phyloP scores from a whole-genome alignment of 306 rosid species.

The Cucurbita argyrosperma region DNA sequence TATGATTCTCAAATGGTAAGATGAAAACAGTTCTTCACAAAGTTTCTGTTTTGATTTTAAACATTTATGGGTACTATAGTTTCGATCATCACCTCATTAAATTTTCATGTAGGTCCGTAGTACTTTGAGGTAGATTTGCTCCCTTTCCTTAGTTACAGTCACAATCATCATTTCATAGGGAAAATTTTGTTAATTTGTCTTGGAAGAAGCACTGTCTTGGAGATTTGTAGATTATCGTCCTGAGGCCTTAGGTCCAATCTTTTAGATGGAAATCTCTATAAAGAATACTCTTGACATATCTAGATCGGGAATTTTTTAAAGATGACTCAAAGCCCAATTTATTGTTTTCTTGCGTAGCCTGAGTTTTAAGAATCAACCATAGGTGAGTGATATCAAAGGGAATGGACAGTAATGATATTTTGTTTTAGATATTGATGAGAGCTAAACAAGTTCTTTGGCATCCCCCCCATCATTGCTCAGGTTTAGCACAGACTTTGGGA shows the following conservation, averaged over 20 bases:
- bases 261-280: neutral
- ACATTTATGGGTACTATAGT: neutral
- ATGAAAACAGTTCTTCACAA: neutral
- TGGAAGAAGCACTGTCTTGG: neutral
- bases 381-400: neutral
- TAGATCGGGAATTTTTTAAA: neutral
- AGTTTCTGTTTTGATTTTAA: neutral
- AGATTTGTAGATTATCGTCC: neutral
- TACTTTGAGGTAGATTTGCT: neutral
- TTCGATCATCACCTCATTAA: neutral
- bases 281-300: neutral
- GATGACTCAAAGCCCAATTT: neutral
- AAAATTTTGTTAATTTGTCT: neutral
- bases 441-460: neutral
- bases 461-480: conserved; percentile 21
- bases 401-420: neutral
- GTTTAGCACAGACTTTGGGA: conserved; percentile 81
- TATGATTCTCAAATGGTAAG: conserved; percentile 79
- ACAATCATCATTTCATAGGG: neutral
- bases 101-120: neutral
- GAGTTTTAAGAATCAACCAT: neutral
- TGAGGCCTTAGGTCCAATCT: neutral
- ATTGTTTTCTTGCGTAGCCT: neutral
- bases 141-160: neutral
- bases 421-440: neutral